phyloP scores from a whole-genome alignment of 768 basidiomycete species.

The Amanita thiersii region DNA sequence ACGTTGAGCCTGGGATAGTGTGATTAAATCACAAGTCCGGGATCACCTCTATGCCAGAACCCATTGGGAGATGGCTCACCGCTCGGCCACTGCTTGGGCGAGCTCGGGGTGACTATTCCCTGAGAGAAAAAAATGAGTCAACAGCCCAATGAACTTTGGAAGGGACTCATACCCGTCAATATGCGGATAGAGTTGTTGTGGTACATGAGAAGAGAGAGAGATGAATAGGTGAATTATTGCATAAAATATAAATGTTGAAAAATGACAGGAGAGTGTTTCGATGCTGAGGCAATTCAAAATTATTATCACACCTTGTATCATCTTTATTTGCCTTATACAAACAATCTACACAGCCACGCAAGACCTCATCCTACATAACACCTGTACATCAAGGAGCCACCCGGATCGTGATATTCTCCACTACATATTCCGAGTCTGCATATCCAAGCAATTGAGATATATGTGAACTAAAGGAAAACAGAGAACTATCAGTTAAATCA shows the following conservation, averaged over 20 bases:
- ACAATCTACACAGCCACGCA: slow-evolving; percentile 42
- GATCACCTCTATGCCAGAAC: slow-evolving; percentile 29
- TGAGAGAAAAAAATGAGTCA: slow-evolving; percentile 22
- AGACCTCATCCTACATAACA: slow-evolving; percentile 4
- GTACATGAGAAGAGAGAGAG: slow-evolving; percentile 41
- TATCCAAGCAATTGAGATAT: slow-evolving; percentile 82
- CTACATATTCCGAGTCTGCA: slow-evolving; percentile 94
- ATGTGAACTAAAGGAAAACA: slow-evolving; percentile 66
- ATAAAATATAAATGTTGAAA: slow-evolving; percentile 20
- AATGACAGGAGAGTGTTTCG: not conserved
- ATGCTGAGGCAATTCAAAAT: not conserved
- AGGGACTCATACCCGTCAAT: slow-evolving; percentile 48
- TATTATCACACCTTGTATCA: slow-evolving; percentile 19
- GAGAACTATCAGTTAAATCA: slow-evolving; percentile 10
- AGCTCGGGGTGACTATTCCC: slow-evolving; percentile 98
- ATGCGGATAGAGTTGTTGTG: slow-evolving; percentile 78
- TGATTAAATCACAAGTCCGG: slow-evolving; percentile 43
- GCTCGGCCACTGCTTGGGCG: slow-evolving; percentile 90
- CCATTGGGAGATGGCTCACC: slow-evolving; percentile 68
- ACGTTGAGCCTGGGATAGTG: slow-evolving; percentile 70
- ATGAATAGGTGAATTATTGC: slow-evolving; percentile 24
- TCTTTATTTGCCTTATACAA: slow-evolving; percentile 26
- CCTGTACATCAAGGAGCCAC: slow-evolving; percentile 32
- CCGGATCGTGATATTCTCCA: slow-evolving; percentile 87
- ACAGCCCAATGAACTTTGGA: slow-evolving; percentile 2